Conservation (phyloP, 805 yeast genomes). For the Myxozyma sirexii region DNA sequence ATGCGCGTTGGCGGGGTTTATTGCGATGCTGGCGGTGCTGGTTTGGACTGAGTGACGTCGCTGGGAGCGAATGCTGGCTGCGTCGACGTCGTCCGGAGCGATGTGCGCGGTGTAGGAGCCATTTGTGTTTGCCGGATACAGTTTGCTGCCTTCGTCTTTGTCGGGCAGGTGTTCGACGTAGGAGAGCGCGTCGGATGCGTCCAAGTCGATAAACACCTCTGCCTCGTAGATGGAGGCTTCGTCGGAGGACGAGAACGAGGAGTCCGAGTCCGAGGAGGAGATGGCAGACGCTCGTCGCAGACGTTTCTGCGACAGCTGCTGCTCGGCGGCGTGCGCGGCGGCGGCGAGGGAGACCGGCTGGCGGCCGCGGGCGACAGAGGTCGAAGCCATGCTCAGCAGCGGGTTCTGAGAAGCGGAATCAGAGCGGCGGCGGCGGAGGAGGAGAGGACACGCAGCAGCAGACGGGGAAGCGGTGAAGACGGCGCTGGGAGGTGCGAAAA, state of each 20-base stretch:
- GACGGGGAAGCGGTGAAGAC: neutral
- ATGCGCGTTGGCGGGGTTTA: neutral
- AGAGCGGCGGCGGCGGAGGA: neutral
- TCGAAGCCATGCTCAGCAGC: conserved; percentile 6
- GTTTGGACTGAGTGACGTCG: neutral
- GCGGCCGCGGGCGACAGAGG: conserved; percentile 8
- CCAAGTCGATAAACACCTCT: conserved; percentile 25
- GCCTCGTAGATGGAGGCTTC: conserved; percentile 34
- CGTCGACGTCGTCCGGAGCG: conserved; percentile 3
- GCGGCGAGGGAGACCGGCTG: conserved; percentile 19
- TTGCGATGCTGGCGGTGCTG: neutral
- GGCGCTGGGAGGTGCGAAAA: neutral
- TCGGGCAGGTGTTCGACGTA: conserved; percentile 12
- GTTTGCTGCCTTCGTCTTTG: conserved; percentile 21
- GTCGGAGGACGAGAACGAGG: conserved; percentile 17
- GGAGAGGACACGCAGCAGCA: neutral
- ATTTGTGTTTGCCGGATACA: conserved; percentile 19
- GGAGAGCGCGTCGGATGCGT: conserved; percentile 10
- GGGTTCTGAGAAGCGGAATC: neutral
- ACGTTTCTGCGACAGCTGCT: conserved; percentile 6
- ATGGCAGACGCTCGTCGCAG: neutral
- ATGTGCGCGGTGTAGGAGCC: conserved; percentile 5
- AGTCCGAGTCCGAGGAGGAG: conserved; percentile 9
- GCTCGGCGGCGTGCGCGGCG: conserved; percentile 19
- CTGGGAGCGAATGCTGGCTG: neutral